Base-by-base conservation (phyloP, 805 yeast species). In the Wickerhamomyces bovis region DNA sequence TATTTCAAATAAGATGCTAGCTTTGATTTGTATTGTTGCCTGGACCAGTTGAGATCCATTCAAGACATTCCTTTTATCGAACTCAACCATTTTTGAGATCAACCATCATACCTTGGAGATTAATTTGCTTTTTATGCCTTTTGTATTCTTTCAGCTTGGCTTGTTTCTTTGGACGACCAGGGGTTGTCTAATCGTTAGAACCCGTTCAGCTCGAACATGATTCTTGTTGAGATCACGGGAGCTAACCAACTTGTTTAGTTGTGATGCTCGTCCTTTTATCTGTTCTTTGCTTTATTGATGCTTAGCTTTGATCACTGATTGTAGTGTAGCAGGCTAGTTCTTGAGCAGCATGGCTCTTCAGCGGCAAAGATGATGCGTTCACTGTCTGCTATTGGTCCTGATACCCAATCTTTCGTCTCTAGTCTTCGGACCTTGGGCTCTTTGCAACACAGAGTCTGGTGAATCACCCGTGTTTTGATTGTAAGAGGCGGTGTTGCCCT, bases 381-480 rank as follows among this genome's bases (percentile, higher is more conserved):
- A 35, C n/a, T 41, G 48, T 36, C 50, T 43, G 20, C 50, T 46
- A 1, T 39, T 38, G 1, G 44, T 39, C 43, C 53, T 53, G 19
- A 57, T 23, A 0, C 62, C 62, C 15, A 59, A 44, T 11, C 63
- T 48, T 41, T 58, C 58, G 4, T 57, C 56, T 39, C 51, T 54
- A 15, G 44, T 46, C 42, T 49, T 49, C 11, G 53, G 43, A 13
- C 46, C 42, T n/a, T n/a, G n/a, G 5, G 43, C 20, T 11, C 45
- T 44, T 20, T 45, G 50, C 2, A 41, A 30, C 10, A 45, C 33
- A 10, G 53, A 45, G 1, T 47, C 53, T 18, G 48, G 54, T 3
- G 53, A 50, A 3, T 43, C 45, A 9, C 39, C 45, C 2, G 31
- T 33, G 48, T 57, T 58, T 42, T 59, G 63, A 43, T 55, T 54